A percentile compares a stretch with the other conserved stretches of the same genome.
phyloP scores from a whole-genome alignment of 148 eudicot species.

The Linanthus parryae region DNA sequence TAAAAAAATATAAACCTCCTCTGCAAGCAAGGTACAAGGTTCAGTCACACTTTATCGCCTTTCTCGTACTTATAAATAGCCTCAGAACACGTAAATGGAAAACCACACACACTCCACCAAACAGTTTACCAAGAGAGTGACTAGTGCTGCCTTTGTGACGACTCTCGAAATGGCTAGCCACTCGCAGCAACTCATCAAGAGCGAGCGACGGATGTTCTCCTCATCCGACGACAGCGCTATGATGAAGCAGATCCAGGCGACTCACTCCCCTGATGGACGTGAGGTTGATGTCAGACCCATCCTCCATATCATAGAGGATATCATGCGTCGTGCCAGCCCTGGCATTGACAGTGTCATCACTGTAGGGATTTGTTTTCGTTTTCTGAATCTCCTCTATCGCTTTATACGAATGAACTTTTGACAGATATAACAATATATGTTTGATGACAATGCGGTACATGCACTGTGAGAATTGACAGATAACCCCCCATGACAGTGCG shows the following conservation, averaged over 20 bases:
- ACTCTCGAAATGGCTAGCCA: slow-evolving; percentile 22
- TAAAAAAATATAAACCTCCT: slow-evolving; percentile 25
- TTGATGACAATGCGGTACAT: too few relatives aligned
- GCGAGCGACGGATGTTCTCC: slow-evolving; percentile 58
- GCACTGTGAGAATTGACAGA: too few relatives aligned
- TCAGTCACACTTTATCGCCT: slow-evolving; percentile 19
- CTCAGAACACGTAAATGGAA: background rate
- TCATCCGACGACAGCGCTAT: slow-evolving; percentile 71
- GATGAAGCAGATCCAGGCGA: slow-evolving; percentile 64
- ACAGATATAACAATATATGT: background rate
- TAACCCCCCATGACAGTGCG: too few relatives aligned
- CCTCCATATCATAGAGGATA: slow-evolving; percentile 49
- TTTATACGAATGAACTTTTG: too few relatives aligned
- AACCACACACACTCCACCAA: slow-evolving; percentile 11
- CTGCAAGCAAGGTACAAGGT: slow-evolving; percentile 87
- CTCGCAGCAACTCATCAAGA: slow-evolving; percentile 35
- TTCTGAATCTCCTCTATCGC: too few relatives aligned
- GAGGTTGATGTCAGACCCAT: slow-evolving; percentile 62
- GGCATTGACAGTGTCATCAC: slow-evolving; percentile 25
- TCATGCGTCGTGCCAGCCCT: slow-evolving; percentile 44
- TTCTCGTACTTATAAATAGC: slow-evolving; percentile 36
- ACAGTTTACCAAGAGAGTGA: background rate
- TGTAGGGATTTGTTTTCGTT: slow-evolving; percentile 18
- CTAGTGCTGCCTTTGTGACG: slow-evolving; percentile 12
- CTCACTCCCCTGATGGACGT: slow-evolving; percentile 71